phyloP scores from a whole-genome alignment of 2,329 filamentous ascomycete species.

The Fusarium musae region DNA sequence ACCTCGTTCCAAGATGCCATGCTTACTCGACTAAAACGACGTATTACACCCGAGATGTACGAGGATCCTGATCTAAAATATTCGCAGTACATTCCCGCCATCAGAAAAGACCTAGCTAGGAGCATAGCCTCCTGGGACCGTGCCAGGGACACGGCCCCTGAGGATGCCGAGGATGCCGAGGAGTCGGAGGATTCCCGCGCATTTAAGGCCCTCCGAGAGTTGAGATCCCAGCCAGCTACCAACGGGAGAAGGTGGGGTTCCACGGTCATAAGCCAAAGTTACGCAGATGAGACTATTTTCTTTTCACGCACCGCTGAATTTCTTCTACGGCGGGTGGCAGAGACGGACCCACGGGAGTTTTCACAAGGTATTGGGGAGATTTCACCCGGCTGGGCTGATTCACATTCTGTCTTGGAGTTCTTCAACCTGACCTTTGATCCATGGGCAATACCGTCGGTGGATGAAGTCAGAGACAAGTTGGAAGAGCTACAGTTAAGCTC shows the following conservation, averaged over 20 bases:
- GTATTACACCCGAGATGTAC: neutral
- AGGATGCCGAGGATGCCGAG: too few species aligned
- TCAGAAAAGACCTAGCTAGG: fast-evolving
- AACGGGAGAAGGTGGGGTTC: neutral
- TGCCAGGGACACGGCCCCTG: neutral
- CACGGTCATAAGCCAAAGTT: neutral
- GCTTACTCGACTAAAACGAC: neutral
- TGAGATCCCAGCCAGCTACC: neutral
- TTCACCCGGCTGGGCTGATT: neutral
- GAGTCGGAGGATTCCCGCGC: too few species aligned
- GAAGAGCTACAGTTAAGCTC: neutral
- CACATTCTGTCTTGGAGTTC: neutral
- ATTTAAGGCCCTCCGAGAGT: neutral
- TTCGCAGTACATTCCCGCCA: neutral
- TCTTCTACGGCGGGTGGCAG: neutral
- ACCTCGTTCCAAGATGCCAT: neutral
- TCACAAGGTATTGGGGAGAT: neutral
- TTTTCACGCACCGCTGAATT: neutral
- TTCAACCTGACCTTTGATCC: neutral
- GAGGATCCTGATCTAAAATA: neutral
- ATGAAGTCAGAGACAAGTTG: neutral
- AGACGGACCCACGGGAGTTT: neutral
- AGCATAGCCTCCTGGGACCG: neutral
- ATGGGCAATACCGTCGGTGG: neutral
- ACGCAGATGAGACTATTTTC: neutral